Percentiles rank a stretch among this genome's conserved stretches.
Evolutionary conservation across 495 filamentous ascomycete species (phyloP).

Genomic region (Pseudomonodictys pantanalensis): DNA sequence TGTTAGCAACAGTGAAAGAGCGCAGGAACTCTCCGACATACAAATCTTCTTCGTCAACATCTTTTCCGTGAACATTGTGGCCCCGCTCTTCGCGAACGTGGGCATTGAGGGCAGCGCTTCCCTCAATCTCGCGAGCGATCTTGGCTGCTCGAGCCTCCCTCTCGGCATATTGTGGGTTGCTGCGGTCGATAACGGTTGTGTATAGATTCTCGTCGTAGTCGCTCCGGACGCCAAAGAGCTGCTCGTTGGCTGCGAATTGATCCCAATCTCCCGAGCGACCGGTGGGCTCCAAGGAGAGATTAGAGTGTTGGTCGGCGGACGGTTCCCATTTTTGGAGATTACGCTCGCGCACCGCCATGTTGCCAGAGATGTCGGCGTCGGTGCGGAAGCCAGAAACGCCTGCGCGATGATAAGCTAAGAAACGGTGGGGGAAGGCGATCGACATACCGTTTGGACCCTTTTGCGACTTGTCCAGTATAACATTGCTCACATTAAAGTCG

Average conservation of each 20-base stretch:
- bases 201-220: constrained; percentile 93
- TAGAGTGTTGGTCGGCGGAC: constrained; percentile 54
- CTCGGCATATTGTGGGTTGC: constrained; percentile 73
- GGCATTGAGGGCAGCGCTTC: constrained; percentile 60
- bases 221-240: constrained; percentile 78
- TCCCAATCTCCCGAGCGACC: constrained; percentile 62
- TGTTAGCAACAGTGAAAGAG: background rate
- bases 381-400: constrained; percentile 68
- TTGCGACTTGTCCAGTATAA: constrained; percentile 49
- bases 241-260: constrained; percentile 88
- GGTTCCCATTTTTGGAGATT: constrained; percentile 83
- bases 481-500: constrained; percentile 61
- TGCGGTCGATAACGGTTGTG: constrained; percentile 83
- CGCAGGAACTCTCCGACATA: constrained; percentile 44
- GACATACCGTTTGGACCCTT: constrained; percentile 72
- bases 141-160: constrained; percentile 72
- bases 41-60: constrained; percentile 87
- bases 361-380: constrained; percentile 82
- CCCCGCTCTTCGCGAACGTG: constrained; percentile 89
- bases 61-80: constrained; percentile 59
- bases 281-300: constrained; percentile 66
- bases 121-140: constrained; percentile 88
- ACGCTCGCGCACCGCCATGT: constrained; percentile 65
- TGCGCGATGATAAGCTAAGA: constrained; percentile 37
- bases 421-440: background rate